phyloP scores from a whole-genome alignment of 2,329 filamentous ascomycete species.

The Hirsutella thompsonii region DNA sequence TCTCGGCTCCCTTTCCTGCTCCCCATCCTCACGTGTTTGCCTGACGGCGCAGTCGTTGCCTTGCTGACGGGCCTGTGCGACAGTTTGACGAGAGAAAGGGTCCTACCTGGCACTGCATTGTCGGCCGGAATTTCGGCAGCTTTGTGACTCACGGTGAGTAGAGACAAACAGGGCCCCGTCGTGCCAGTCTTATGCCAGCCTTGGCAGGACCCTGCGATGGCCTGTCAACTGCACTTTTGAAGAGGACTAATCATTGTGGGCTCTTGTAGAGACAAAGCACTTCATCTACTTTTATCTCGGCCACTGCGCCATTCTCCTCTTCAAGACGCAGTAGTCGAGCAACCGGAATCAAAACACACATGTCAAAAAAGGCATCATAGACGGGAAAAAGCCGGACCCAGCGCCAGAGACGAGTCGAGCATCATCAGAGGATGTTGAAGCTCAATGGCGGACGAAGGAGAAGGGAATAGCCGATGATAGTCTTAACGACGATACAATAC shows the following conservation, averaged over 20 bases:
- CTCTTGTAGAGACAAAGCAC: conserved; percentile 77
- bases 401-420: too few relatives aligned
- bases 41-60: background rate
- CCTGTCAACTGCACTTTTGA: too few relatives aligned
- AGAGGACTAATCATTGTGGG: background rate
- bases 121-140: conserved; percentile 96
- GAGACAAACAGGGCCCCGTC: background rate
- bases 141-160: conserved; percentile 89
- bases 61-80: background rate
- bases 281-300: conserved; percentile 99
- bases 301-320: conserved; percentile 93
- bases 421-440: too few relatives aligned
- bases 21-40: background rate
- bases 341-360: background rate
- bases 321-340: conserved; percentile 75
- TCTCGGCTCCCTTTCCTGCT: background rate
- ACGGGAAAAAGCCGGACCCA: background rate
- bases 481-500: too few relatives aligned
- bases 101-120: conserved; percentile 98
- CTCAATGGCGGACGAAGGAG: too few relatives aligned
- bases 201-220: background rate
- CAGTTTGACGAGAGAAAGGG: conserved; percentile 96
- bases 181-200: background rate
- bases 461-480: too few relatives aligned
- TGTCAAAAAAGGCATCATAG: background rate